Evolutionary conservation across 2,329 filamentous ascomycete species (phyloP), one percentile per base, ranked within the genome.

Genomic region (Sporothrix globosa): DNA sequence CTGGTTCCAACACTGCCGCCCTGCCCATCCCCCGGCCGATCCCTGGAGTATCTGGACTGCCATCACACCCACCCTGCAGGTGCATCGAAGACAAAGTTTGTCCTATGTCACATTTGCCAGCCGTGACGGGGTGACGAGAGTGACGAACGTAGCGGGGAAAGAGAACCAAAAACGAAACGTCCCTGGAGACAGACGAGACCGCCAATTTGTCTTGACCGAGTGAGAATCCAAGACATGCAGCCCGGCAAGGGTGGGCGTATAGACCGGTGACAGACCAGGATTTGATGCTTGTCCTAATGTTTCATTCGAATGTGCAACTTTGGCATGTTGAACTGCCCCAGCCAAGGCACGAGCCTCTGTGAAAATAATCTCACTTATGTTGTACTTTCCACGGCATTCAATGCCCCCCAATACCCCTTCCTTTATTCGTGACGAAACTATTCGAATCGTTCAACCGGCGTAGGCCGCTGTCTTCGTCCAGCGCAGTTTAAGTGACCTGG

Each of bases 401-500:
- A 14, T 17, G 17, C 44, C 19, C 13, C 44, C 34, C 56, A 44
- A 61, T 39, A n/a, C 10, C 24, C 56, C 4, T 44, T 24, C 34
- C 27, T 6, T 24, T 46, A 17, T 39, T 21, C 19, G n/a, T 24
- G 7, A 44, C 3, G 6, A 61, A 56, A 17, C 30, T n/a, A 46
- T 61, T 61, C n/a, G 34, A 21, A 9, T 24, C n/a, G 24, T 61
- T 46, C n/a, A 27, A 27, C 58, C 44, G 39, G 39, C 56, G 56
- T 58, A 34, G 58, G n/a, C 39, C 34, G 21, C 39, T 44, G 39
- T 61, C n/a, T n/a, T 9, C 11, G 58, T 44, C 39, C 58, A n/a
- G 56, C 11, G 56, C 56, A n/a, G 34, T 60, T 60, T 60, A 41
- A 60, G 56, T n/a, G 34, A 60, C 56, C 56, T 60, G 56, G 56